Evolutionary conservation across 306 rosid genomes (phyloP).

Genomic region (Comarum palustre): DNA sequence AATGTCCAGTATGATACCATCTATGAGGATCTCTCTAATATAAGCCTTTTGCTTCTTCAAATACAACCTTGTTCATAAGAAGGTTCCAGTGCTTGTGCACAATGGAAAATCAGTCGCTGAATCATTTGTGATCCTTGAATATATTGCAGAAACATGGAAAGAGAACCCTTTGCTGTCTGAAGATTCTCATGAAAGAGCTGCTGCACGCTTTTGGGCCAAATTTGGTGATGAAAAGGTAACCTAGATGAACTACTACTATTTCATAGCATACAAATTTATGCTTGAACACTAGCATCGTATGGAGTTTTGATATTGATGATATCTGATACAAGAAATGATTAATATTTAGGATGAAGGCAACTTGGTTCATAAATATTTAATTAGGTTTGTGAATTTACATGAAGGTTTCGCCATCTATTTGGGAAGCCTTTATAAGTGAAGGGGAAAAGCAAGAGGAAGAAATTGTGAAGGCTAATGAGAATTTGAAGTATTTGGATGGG

Average conservation of each 20-base stretch:
- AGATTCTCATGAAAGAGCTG: slow-evolving; percentile 22
- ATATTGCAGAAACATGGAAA: slow-evolving; percentile 37
- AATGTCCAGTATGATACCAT: slow-evolving; percentile 28
- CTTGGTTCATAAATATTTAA: not conserved
- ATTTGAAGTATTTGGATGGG: slow-evolving; percentile 25
- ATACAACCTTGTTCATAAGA: slow-evolving; percentile 31
- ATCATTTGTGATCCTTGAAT: slow-evolving; percentile 31
- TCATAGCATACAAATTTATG: not conserved
- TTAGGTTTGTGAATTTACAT: slow-evolving; percentile 2
- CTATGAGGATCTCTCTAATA: slow-evolving; percentile 36
- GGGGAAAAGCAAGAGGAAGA: slow-evolving; percentile 37
- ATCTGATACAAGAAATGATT: not conserved
- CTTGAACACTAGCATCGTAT: not conserved
- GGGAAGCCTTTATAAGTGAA: not conserved
- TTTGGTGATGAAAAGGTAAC: slow-evolving; percentile 29
- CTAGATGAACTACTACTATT: not conserved
- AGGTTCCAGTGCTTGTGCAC: slow-evolving; percentile 37
- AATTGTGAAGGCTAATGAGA: slow-evolving; percentile 10
- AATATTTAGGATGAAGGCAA: not conserved
- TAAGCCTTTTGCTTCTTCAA: slow-evolving; percentile 37
- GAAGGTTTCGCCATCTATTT: slow-evolving; percentile 13
- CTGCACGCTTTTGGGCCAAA: slow-evolving; percentile 39
- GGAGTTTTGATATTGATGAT: not conserved
- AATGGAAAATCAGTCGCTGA: slow-evolving; percentile 29
- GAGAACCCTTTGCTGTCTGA: slow-evolving; percentile 29